These are phyloP conservation scores for Neonectria hederae DNA, from an alignment of 2,329 filamentous ascomycete species.

Conservation along the genomic window DNA sequence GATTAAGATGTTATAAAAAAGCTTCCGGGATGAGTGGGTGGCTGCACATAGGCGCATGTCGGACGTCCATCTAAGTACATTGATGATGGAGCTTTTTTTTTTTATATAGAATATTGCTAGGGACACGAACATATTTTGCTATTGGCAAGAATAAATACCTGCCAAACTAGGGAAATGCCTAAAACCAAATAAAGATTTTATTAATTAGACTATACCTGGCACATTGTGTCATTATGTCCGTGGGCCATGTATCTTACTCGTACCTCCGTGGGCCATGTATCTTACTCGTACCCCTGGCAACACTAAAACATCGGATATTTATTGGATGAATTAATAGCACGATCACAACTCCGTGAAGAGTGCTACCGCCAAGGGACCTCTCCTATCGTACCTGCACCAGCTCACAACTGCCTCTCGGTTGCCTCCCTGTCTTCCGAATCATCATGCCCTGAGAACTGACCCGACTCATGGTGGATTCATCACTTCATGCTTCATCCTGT, in stretches of 20 bases:
- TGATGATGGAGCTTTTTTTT: not conserved
- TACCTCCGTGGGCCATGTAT: too few species aligned
- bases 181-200: too few species aligned
- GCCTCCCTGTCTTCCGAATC: not conserved
- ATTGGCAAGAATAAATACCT: not conserved
- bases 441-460: not conserved
- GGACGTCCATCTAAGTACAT: not conserved
- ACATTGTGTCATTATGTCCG: too few species aligned
- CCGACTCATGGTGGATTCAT: not conserved
- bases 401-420: not conserved
- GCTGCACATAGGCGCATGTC: not conserved
- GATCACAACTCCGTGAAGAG: not conserved
- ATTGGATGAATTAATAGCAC: not conserved
- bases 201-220: too few species aligned
- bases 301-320: too few species aligned
- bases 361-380: not conserved
- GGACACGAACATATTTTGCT: not conserved
- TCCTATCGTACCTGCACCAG: not conserved
- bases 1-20: constrained; percentile 5
- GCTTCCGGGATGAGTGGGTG: not conserved
- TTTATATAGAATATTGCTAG: not conserved
- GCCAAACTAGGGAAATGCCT: too few species aligned
- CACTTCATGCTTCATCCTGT: not conserved
- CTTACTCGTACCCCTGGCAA: too few species aligned
- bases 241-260: too few species aligned